phyloP scores from a whole-genome alignment of 1,284 basidiomycete genomes.

The Clitocybe nebularis region DNA sequence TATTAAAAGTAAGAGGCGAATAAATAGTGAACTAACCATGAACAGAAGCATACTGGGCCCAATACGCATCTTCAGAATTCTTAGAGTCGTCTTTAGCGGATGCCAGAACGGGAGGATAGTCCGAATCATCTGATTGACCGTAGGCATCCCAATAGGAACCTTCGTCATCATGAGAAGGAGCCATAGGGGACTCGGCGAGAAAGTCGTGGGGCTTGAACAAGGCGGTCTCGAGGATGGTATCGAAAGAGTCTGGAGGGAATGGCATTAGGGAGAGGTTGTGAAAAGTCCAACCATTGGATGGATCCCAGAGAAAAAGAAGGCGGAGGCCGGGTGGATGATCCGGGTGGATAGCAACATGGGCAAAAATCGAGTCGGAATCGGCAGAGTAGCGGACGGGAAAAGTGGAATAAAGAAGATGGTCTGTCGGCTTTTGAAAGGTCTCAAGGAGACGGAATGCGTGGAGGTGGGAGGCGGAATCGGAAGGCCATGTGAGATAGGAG shows the following conservation, averaged over 20 bases:
- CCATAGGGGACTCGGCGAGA: slow-evolving; percentile 22
- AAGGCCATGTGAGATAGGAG: slow-evolving; percentile 67
- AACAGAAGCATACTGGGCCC: slow-evolving; percentile 65
- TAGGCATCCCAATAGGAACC: slow-evolving; percentile 71
- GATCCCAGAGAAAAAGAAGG: slow-evolving; percentile 67
- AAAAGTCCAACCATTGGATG: slow-evolving; percentile 58
- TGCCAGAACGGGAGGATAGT: slow-evolving; percentile 15
- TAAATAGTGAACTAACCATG: slow-evolving; percentile 48
- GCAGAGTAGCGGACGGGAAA: slow-evolving; percentile 52
- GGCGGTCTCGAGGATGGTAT: slow-evolving; percentile 37
- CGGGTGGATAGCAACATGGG: slow-evolving; percentile 54
- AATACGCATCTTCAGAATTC: slow-evolving; percentile 66
- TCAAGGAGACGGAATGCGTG: slow-evolving; percentile 44
- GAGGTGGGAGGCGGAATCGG: slow-evolving; percentile 27
- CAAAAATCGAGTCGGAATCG: slow-evolving; percentile 55
- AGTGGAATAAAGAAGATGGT: slow-evolving; percentile 28
- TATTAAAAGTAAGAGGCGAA: slow-evolving; percentile 6
- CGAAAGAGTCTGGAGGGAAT: slow-evolving; percentile 53
- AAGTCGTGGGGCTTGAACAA: slow-evolving; percentile 26
- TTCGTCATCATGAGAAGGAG: slow-evolving; percentile 30
- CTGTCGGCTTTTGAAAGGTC: slow-evolving; percentile 31
- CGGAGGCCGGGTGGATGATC: slow-evolving; percentile 39
- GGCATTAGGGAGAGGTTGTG: slow-evolving; percentile 69
- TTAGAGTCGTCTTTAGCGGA: slow-evolving; percentile 21
- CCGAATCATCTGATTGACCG: slow-evolving; percentile 33